phyloP scores from a whole-genome alignment of 2,329 filamentous ascomycete species.

The Ceratocystis lukuohia region DNA sequence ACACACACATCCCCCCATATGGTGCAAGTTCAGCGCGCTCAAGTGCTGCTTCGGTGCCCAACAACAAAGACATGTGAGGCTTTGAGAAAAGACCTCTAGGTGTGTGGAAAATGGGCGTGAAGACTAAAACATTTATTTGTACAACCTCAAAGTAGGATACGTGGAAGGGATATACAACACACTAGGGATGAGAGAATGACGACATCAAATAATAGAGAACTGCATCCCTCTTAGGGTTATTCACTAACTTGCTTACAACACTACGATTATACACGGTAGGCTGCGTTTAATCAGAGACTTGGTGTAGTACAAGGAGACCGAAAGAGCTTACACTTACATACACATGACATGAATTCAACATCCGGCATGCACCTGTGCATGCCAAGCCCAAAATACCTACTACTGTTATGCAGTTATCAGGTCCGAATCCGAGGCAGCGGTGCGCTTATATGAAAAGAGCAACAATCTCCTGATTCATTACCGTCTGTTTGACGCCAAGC shows the following conservation, averaged over 20 bases:
- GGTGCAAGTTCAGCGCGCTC: background rate
- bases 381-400: background rate
- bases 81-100: background rate
- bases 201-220: background rate
- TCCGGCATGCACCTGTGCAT: background rate
- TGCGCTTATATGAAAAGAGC: background rate
- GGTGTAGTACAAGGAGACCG: background rate
- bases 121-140: background rate
- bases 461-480: background rate
- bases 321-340: background rate
- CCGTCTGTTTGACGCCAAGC: background rate
- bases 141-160: background rate
- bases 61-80: background rate
- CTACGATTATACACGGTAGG: background rate
- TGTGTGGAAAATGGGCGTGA: background rate
- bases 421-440: background rate
- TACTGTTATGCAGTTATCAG: background rate
- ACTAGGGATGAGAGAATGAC: background rate
- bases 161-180: background rate
- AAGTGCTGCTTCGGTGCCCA: background rate
- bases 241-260: too few species aligned
- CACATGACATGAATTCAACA: background rate
- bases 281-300: background rate
- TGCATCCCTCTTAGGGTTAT: background rate
- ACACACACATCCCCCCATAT: background rate